These are phyloP conservation scores for Tuber brumale DNA, from an alignment of 495 filamentous ascomycete genomes.

Conservation along the genomic window DNA sequence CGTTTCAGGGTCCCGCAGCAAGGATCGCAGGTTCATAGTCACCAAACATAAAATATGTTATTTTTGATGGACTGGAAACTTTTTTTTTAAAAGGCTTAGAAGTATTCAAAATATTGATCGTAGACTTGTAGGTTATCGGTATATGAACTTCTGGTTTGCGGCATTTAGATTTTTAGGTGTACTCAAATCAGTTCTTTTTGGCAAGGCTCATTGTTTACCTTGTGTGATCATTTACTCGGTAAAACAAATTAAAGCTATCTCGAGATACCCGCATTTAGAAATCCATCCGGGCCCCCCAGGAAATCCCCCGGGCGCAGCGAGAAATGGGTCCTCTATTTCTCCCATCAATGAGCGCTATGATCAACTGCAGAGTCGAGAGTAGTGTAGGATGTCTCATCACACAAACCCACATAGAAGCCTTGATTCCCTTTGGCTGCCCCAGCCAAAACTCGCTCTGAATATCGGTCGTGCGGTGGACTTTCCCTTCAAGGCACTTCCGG, in stretches of 20 bases:
- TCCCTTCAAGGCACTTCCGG: neutral
- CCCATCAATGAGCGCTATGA: neutral
- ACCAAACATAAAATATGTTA: no score
- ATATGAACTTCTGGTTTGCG: no score
- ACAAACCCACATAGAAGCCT: neutral
- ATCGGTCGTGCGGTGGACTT: accelerated
- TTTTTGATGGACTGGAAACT: no score
- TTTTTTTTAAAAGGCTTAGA: no score
- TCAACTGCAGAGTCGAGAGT: neutral
- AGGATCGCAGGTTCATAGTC: no score
- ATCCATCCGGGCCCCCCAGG: neutral
- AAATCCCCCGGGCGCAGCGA: neutral
- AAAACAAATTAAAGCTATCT: neutral
- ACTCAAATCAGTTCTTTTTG: no score
- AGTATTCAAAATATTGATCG: no score
- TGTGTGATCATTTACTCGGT: no score
- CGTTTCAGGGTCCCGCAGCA: no score
- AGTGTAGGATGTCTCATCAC: neutral
- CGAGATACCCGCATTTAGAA: neutral
- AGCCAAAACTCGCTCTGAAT: neutral
- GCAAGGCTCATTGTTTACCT: no score
- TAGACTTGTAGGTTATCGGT: no score
- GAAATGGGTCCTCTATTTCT: neutral
- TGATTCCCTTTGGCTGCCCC: neutral
- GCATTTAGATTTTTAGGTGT: no score